Percentiles rank a stretch among this genome's conserved stretches.
These are phyloP conservation scores for Scheffersomyces amazonensis DNA, from an alignment of 805 yeast species.

Conservation along the genomic window DNA sequence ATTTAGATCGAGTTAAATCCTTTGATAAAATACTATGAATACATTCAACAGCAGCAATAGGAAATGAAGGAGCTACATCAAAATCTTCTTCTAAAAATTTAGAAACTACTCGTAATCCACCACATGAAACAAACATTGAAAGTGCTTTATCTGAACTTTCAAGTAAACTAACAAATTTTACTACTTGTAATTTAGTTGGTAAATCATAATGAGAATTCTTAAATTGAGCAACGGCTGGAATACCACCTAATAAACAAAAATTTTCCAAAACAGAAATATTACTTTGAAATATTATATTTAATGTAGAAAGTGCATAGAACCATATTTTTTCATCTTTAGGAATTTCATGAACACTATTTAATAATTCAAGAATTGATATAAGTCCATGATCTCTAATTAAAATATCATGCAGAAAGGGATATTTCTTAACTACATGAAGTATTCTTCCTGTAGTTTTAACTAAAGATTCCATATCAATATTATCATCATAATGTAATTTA, in stretches of 20 bases:
- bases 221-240: constrained; percentile 39
- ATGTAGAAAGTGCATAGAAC: constrained; percentile 32
- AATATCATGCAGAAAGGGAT: constrained; percentile 36
- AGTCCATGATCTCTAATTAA: constrained; percentile 43
- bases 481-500: constrained; percentile 24
- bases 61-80: constrained; percentile 34
- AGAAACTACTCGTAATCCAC: constrained; percentile 42
- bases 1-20: constrained; percentile 36
- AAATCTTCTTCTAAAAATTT: constrained; percentile 47
- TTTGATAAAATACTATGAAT: constrained; percentile 32
- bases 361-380: constrained; percentile 34
- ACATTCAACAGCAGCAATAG: constrained; percentile 34
- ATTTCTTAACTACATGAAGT: constrained; percentile 35
- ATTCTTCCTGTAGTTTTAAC: constrained; percentile 36
- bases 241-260: constrained; percentile 42
- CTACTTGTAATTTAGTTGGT: constrained; percentile 35
- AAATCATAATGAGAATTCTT: constrained; percentile 25
- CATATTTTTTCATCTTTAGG: constrained; percentile 32
- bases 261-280: constrained; percentile 34
- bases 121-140: constrained; percentile 42
- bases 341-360: constrained; percentile 32
- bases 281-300: constrained; percentile 31
- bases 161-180: constrained; percentile 29
- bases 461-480: constrained; percentile 25
- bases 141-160: constrained; percentile 32